phyloP scores from a whole-genome alignment of 257 asterid species.

The Euphrasia confusa region DNA sequence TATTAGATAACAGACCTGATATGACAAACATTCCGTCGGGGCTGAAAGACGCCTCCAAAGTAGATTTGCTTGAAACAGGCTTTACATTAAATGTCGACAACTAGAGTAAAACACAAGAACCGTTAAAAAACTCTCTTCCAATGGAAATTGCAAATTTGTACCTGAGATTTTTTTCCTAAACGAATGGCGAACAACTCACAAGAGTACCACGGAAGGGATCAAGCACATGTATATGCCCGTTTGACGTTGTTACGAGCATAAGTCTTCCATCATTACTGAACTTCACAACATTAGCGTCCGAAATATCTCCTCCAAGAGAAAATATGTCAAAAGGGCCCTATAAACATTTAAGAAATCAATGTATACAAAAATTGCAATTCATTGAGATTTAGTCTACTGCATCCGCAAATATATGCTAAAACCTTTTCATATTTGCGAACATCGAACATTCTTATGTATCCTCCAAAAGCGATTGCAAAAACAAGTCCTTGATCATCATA shows the following conservation, averaged over 20 bases:
- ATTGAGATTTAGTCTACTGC: conserved; percentile 18
- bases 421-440: conserved; percentile 92
- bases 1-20: conserved; percentile 53
- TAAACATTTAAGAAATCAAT: conserved; percentile 31
- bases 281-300: conserved; percentile 88
- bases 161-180: conserved; percentile 6
- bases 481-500: conserved; percentile 95
- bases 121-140: conserved; percentile 16
- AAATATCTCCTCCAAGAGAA: conserved; percentile 80
- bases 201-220: conserved; percentile 89
- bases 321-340: conserved; percentile 94
- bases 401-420: conserved; percentile 18
- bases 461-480: conserved; percentile 87
- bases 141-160: not conserved
- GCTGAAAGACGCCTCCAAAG: conserved; percentile 96
- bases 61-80: conserved; percentile 72
- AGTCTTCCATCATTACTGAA: conserved; percentile 92
- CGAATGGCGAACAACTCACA: conserved; percentile 41
- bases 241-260: conserved; percentile 83
- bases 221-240: conserved; percentile 82
- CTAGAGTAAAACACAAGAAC: conserved; percentile 32
- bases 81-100: conserved; percentile 70
- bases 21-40: conserved; percentile 89
- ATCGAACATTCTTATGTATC: conserved; percentile 89
- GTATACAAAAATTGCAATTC: conserved; percentile 16